Conservation (phyloP, 2,329 filamentous ascomycete genomes). For the Penicillium nordicum region DNA sequence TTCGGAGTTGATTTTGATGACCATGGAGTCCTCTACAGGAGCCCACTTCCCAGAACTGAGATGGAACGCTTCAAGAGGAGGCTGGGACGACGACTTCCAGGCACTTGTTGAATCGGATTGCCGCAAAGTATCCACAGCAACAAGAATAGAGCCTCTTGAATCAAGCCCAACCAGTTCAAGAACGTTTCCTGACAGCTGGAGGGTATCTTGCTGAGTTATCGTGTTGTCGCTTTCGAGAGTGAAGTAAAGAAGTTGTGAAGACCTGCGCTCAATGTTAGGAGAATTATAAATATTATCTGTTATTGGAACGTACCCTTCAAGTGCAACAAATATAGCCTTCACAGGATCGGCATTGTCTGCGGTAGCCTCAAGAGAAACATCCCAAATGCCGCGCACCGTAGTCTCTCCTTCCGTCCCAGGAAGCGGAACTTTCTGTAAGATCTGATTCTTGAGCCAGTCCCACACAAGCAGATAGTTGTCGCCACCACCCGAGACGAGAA, state of each 20-base stretch:
- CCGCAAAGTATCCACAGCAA: constrained; percentile 56
- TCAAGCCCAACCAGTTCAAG: constrained; percentile 52
- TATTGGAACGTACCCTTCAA: constrained; percentile 54
- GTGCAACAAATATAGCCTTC: constrained; percentile 48
- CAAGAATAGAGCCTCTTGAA: constrained; percentile 36
- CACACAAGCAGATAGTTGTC: constrained; percentile 76
- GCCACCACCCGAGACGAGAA: constrained; percentile 81
- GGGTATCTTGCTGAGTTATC: constrained; percentile 50
- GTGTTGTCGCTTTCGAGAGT: constrained; percentile 50
- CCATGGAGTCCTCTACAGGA: constrained; percentile 18
- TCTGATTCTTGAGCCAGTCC: constrained; percentile 63
- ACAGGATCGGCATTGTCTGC: constrained; percentile 9
- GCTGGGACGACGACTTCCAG: constrained; percentile 27
- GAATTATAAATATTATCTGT: background rate
- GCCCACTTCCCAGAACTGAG: constrained; percentile 25
- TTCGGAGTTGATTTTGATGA: constrained; percentile 27
- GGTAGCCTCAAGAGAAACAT: constrained; percentile 25
- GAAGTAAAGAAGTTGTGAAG: constrained; percentile 66
- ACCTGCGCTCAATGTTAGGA: constrained; percentile 51
- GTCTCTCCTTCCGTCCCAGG: constrained; percentile 29
- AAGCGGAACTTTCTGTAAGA: constrained; percentile 33
- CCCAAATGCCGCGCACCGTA: constrained; percentile 54
- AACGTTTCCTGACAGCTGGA: constrained; percentile 63
- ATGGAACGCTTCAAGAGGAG: constrained; percentile 32
- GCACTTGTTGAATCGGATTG: constrained; percentile 49